These are phyloP conservation scores for Neospermospora avenae DNA, from an alignment of 2,329 filamentous ascomycete species.

Conservation along the genomic window DNA sequence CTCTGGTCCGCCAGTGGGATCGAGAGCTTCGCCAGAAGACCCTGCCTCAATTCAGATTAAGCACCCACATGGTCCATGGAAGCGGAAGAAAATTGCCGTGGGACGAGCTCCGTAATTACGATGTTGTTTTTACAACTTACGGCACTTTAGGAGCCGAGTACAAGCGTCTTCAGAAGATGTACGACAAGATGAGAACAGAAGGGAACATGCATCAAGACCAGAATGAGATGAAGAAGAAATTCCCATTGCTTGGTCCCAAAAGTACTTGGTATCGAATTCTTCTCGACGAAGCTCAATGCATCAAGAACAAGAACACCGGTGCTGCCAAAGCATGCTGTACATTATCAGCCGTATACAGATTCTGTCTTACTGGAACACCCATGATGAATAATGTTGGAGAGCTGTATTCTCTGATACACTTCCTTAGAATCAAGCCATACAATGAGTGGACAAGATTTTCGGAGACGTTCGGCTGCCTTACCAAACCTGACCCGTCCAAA, in stretches of 20 bases:
- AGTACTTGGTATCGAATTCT: constrained; percentile 68
- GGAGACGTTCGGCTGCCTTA: constrained; percentile 35
- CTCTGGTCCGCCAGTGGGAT: constrained; percentile 80
- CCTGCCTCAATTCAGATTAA: constrained; percentile 54
- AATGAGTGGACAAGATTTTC: constrained; percentile 58
- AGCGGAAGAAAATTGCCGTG: constrained; percentile 54
- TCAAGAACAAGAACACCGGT: constrained; percentile 70
- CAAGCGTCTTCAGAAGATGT: constrained; percentile 56
- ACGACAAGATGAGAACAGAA: constrained; percentile 28
- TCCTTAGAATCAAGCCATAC: constrained; percentile 75
- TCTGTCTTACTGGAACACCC: constrained; percentile 77
- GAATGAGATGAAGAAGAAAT: constrained; percentile 32
- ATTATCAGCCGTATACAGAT: constrained; percentile 59
- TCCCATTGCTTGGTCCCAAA: constrained; percentile 53
- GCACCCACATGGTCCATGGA: constrained; percentile 67
- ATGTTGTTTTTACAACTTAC: constrained; percentile 78
- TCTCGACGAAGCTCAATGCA: constrained; percentile 75
- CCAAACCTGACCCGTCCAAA: constrained; percentile 20
- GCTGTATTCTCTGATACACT: constrained; percentile 72
- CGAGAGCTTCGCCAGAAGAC: constrained; percentile 73
- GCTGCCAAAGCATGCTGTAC: constrained; percentile 56
- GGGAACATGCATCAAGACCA: constrained; percentile 37
- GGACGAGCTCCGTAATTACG: constrained; percentile 59
- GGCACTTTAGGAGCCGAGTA: constrained; percentile 66
- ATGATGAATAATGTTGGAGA: constrained; percentile 87